Base-by-base conservation (phyloP, 305 asterid genomes). In the Euphrasia arctica region DNA sequence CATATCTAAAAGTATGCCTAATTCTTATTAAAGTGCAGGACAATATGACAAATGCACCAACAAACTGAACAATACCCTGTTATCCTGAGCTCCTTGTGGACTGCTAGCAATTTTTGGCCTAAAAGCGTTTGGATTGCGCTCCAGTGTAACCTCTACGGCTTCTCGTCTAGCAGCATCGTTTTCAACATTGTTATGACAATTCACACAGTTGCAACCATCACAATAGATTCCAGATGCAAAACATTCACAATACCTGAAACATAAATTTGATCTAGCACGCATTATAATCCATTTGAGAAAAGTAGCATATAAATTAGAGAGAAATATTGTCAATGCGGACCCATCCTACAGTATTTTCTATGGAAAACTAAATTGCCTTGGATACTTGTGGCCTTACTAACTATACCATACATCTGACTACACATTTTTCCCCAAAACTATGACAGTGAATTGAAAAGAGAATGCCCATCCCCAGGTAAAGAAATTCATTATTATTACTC, bases 41-140 rank as follows among this genome's bases (percentile, higher is more conserved):
- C 2, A 5, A 32, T 32, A 32, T 32, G 36, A 3, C 36, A 32
- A 32, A 32, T 32, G 36, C 36, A 32, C 36, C 36, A 4, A 32
- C 5, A 32, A 32, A 32, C 36, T 4, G 36, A 1, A 32, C 5
- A 32, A 32, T 32, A 92, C 98, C 96, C 81, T 82, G 54, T 32
- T 82, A 72, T 85, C 98, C 62, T 89, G 91, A 76, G 80, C 77
- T 73, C 93, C 97, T 67, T 87, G 95, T 27, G 98, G 97, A 75
- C 98, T 91, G 82, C 82, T 85, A 42, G 92, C 96, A 73, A 91
- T 87, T 85, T 91, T 91, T 67, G 97, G 98, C 79, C 98, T 82
- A 78, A 91, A 91, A 65, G 98, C 98, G 79, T 84, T 79, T 59
- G 98, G 97, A 79, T 91, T 91, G 69, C 98, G 96, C 74, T 87